Percentiles rank a stretch among this genome's conserved stretches.
Evolutionary conservation across 2,329 filamentous ascomycete species (phyloP).

Genomic region (Neofusicoccum sp.): DNA sequence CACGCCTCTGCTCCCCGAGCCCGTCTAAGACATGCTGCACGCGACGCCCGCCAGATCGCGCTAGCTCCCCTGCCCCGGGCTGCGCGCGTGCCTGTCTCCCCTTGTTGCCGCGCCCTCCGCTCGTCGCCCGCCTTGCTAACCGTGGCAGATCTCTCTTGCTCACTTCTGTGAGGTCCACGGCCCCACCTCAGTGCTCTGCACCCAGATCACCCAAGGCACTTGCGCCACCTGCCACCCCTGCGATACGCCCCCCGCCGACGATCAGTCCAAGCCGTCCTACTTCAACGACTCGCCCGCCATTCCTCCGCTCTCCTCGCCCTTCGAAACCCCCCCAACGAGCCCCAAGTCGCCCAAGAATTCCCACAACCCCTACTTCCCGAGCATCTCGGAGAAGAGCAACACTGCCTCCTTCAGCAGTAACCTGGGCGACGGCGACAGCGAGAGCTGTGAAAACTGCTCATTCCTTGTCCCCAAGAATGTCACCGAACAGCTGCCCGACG

Average conservation of each 20-base stretch:
- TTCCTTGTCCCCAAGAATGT: slow-evolving; percentile 55
- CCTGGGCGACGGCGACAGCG: slow-evolving; percentile 44
- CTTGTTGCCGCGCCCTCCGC: background rate
- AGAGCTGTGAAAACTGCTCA: slow-evolving; percentile 58
- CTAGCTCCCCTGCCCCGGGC: slow-evolving; percentile 23
- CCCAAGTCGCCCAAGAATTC: slow-evolving; percentile 34
- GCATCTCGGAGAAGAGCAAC: slow-evolving; percentile 24
- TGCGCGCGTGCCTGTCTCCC: slow-evolving; percentile 15
- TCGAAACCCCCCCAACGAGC: slow-evolving; percentile 42
- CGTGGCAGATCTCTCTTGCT: slow-evolving; percentile 56
- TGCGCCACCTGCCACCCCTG: slow-evolving; percentile 54
- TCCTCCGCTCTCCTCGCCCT: slow-evolving; percentile 35
- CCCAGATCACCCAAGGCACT: slow-evolving; percentile 55
- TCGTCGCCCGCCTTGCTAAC: slow-evolving; percentile 24
- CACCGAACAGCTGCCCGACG: slow-evolving; percentile 53
- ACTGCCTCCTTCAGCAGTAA: slow-evolving; percentile 33
- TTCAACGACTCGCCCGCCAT: slow-evolving; percentile 29
- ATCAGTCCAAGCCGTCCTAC: slow-evolving; percentile 34
- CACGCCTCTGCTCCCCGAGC: background rate
- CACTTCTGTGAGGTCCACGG: slow-evolving; percentile 64
- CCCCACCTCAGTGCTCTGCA: slow-evolving; percentile 61
- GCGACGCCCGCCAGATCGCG: slow-evolving; percentile 11
- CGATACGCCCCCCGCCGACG: slow-evolving; percentile 42
- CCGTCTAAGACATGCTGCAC: slow-evolving; percentile 21
- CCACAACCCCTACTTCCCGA: slow-evolving; percentile 53